A percentile compares a stretch with the other conserved stretches of the same genome.
phyloP scores from a whole-genome alignment of 2,329 filamentous ascomycete genomes.

The Cladosporium oxysporum region DNA sequence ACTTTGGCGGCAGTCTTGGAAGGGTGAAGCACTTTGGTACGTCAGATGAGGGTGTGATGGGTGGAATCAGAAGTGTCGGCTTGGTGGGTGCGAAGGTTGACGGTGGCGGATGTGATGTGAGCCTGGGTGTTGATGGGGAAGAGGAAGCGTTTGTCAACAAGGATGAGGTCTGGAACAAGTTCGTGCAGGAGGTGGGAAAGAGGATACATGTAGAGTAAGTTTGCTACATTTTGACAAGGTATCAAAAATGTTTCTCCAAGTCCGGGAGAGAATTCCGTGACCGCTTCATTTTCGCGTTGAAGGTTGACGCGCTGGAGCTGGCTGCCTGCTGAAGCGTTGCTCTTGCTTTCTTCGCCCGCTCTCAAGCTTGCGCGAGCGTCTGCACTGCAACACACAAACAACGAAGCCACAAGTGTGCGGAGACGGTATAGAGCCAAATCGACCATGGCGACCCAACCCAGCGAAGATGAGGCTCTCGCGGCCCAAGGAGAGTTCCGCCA shows the following conservation, averaged over 20 bases:
- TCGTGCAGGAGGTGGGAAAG: conserved; percentile 16
- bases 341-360: not conserved
- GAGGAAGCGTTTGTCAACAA: conserved; percentile 24
- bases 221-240: not conserved
- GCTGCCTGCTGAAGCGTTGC: not conserved
- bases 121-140: conserved; percentile 22
- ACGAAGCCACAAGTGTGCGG: not conserved
- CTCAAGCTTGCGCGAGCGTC: not conserved
- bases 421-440: not conserved
- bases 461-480: too few relatives aligned
- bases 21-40: conserved; percentile 25
- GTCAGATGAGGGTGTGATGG: conserved; percentile 26
- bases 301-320: not conserved
- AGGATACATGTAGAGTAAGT: not conserved
- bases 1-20: conserved; percentile 23
- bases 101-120: conserved; percentile 25
- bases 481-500: too few relatives aligned
- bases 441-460: not conserved
- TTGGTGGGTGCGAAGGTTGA: conserved; percentile 26
- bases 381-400: not conserved
- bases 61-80: conserved; percentile 24
- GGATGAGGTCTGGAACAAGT: conserved; percentile 23
- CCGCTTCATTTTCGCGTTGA: conserved; percentile 7
- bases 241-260: not conserved
- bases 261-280: not conserved